A percentile compares a stretch with the other conserved stretches of the same genome.
Evolutionary conservation across 768 basidiomycete genomes (phyloP).

Genomic region (Leccinum sublutescens): DNA sequence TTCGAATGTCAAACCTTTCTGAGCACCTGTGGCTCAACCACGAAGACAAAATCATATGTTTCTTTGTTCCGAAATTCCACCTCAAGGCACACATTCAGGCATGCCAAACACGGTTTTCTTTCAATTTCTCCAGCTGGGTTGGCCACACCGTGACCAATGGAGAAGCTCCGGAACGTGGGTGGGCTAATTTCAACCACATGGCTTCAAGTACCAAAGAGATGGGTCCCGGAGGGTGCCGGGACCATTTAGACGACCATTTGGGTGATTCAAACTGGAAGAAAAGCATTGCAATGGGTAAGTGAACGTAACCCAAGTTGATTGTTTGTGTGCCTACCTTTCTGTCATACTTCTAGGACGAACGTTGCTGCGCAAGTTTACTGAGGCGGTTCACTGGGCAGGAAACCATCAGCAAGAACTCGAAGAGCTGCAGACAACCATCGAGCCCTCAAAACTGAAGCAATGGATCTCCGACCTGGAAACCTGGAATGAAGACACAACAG

Average conservation of each 20-base stretch:
- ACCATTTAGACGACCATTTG: background rate
- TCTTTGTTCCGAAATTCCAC: background rate
- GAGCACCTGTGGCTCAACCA: background rate
- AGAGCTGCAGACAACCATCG: background rate
- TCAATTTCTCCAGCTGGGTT: background rate
- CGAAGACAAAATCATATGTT: background rate
- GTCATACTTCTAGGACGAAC: background rate
- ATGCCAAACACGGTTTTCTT: background rate
- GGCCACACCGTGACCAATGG: background rate
- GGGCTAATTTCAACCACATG: background rate
- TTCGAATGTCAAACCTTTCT: background rate
- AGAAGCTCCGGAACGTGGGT: background rate
- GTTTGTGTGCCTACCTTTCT: too few species aligned
- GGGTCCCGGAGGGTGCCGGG: background rate
- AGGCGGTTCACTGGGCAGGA: background rate
- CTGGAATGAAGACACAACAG: background rate
- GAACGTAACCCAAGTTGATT: too few species aligned
- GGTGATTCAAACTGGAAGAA: constrained; percentile 6
- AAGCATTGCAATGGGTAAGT: background rate
- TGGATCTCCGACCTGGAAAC: background rate
- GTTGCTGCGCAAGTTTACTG: background rate
- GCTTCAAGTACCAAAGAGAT: background rate
- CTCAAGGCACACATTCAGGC: background rate
- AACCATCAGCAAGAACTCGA: background rate
- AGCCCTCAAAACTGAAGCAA: background rate